Conservation (phyloP, 306 rosid genomes). For the Ochetophila trinervis region DNA sequence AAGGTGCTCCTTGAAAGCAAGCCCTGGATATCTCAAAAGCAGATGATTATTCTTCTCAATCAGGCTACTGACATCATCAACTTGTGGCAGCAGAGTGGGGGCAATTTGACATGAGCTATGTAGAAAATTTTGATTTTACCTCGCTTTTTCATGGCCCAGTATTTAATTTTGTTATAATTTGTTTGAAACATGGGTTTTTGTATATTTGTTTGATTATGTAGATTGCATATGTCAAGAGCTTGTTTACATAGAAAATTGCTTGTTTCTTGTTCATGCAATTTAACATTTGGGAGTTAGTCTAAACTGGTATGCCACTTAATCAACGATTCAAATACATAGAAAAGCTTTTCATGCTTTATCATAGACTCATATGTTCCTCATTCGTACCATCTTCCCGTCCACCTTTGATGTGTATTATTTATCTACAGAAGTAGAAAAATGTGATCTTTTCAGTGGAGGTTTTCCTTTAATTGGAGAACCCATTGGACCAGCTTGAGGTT, state of each 20-base stretch:
- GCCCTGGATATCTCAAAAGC: constrained; percentile 98
- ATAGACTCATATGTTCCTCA: constrained; percentile 19
- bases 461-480: constrained; percentile 15
- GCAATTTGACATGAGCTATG: constrained; percentile 54
- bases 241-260: background rate
- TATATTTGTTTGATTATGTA: background rate
- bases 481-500: constrained; percentile 32
- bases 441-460: constrained; percentile 6
- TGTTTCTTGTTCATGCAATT: no score
- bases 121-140: constrained; percentile 4
- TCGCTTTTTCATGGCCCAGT: constrained; percentile 4
- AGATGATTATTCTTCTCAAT: constrained; percentile 97
- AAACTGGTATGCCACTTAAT: no score
- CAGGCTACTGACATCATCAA: constrained; percentile 97
- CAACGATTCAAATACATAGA: no score
- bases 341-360: background rate
- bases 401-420: background rate
- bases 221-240: background rate
- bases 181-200: constrained; percentile 7
- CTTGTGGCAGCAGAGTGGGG: constrained; percentile 99
- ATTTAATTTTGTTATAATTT: constrained; percentile 15
- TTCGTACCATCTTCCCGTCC: constrained; percentile 27
- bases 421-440: background rate
- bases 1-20: constrained; percentile 88
- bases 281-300: no score